Evolutionary conservation across 441 rosid genomes (phyloP).

Genomic region (Jatropha multifida): DNA sequence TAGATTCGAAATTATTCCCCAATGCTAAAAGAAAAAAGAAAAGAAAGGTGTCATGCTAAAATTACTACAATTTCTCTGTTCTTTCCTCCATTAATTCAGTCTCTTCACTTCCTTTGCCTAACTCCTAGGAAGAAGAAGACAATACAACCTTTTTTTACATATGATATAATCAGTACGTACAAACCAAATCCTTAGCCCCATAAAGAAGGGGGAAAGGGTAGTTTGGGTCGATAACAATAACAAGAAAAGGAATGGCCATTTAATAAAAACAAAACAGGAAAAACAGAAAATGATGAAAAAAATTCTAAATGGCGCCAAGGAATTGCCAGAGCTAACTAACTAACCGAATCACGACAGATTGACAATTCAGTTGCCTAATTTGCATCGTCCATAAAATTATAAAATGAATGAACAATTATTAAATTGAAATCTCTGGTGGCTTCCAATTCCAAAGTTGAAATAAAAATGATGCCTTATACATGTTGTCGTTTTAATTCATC

Average conservation of each 20-base stretch:
- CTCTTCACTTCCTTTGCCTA: background rate
- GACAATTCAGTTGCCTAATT: background rate
- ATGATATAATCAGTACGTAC: background rate
- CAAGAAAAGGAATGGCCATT: background rate
- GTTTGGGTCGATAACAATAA: no score
- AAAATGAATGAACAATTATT: no score
- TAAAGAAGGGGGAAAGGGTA: no score
- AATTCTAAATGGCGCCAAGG: background rate
- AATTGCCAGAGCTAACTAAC: background rate
- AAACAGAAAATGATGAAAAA: background rate
- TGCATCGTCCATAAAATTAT: background rate
- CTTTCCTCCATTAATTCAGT: background rate
- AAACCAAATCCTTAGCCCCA: no score
- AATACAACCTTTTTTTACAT: background rate
- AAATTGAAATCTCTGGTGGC: no score
- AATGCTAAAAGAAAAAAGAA: background rate
- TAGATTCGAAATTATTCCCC: no score
- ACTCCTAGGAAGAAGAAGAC: no score
- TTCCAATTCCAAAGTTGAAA: no score
- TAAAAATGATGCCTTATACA: no score
- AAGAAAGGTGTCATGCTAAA: background rate
- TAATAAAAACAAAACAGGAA: background rate
- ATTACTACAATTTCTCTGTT: background rate
- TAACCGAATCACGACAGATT: no score
- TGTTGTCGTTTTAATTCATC: no score